These are phyloP conservation scores for Clavispora carvajalis DNA, from an alignment of 805 yeast species.

Conservation along the genomic window DNA sequence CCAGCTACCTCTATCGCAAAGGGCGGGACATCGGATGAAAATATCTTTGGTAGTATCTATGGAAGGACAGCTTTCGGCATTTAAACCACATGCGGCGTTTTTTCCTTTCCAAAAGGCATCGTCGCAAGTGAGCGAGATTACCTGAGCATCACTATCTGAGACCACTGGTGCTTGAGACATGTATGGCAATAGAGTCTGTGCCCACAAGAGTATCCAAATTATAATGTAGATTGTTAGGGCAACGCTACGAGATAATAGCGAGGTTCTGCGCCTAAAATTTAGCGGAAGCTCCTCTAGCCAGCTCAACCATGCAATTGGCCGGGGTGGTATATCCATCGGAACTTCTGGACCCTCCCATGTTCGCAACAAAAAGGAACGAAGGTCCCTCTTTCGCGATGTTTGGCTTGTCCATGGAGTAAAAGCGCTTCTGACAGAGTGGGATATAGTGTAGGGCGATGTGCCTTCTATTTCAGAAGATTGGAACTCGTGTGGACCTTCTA, in stretches of 20 bases:
- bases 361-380: slow-evolving; percentile 18
- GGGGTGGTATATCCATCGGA: slow-evolving; percentile 46
- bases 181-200: slow-evolving; percentile 40
- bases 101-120: slow-evolving; percentile 66
- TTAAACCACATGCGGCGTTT: slow-evolving; percentile 68
- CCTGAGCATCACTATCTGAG: slow-evolving; percentile 11
- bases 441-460: background rate
- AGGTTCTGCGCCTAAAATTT: slow-evolving; percentile 25
- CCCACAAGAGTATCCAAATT: slow-evolving; percentile 42
- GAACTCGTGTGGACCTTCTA: background rate
- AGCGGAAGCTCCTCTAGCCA: slow-evolving; percentile 43
- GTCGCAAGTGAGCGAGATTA: slow-evolving; percentile 46
- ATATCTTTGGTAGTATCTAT: slow-evolving; percentile 37
- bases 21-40: slow-evolving; percentile 76
- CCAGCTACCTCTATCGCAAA: slow-evolving; percentile 76
- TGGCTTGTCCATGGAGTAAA: background rate
- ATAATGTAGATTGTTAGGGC: slow-evolving; percentile 35
- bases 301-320: slow-evolving; percentile 20
- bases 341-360: slow-evolving; percentile 55
- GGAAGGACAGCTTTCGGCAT: slow-evolving; percentile 57
- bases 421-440: background rate
- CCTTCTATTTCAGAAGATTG: background rate
- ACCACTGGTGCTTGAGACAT: slow-evolving; percentile 36
- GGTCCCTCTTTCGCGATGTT: slow-evolving; percentile 1
- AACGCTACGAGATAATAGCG: slow-evolving; percentile 20